Evolutionary conservation across 192 early-diverging fungal genomes (phyloP).

Genomic region (Backusella morwellensis): DNA sequence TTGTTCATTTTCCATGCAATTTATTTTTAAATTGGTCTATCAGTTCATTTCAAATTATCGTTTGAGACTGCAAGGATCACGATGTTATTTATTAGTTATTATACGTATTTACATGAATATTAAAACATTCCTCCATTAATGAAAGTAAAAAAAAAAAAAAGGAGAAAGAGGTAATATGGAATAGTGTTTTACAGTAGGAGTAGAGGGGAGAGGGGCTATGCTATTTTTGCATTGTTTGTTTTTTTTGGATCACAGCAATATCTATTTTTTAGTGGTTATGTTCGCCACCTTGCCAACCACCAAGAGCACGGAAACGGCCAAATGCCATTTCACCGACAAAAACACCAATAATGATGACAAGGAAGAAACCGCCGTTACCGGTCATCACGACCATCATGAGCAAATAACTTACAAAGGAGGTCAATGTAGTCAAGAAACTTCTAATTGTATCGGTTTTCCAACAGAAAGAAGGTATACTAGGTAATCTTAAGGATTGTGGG

Average conservation of each 20-base stretch:
- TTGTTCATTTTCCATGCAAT: neutral
- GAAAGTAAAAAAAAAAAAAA: neutral
- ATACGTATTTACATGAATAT: neutral
- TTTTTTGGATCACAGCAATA: too few species aligned
- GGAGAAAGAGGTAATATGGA: neutral
- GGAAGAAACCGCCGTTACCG: slow-evolving; percentile 49
- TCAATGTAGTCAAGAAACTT: slow-evolving; percentile 37
- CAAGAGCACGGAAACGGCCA: slow-evolving; percentile 36
- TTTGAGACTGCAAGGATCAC: neutral
- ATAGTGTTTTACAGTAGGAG: neutral
- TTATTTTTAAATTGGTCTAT: neutral
- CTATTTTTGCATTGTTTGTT: neutral
- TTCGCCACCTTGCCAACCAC: slow-evolving; percentile 14
- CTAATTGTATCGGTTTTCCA: slow-evolving; percentile 45
- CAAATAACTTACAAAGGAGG: slow-evolving; percentile 41
- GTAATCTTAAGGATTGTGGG: slow-evolving; percentile 18
- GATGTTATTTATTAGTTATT: neutral
- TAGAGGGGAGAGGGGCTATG: neutral
- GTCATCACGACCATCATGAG: slow-evolving; percentile 58
- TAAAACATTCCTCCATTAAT: slow-evolving; percentile 1
- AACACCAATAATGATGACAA: slow-evolving; percentile 41
- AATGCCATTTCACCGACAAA: slow-evolving; percentile 54
- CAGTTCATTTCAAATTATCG: neutral
- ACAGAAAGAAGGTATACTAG: slow-evolving; percentile 40
- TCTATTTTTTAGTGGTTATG: slow-evolving; percentile 15